Percentiles rank a stretch among this genome's conserved stretches.
Evolutionary conservation across 768 basidiomycete species (phyloP).

Genomic region (Tulasnella sp.): DNA sequence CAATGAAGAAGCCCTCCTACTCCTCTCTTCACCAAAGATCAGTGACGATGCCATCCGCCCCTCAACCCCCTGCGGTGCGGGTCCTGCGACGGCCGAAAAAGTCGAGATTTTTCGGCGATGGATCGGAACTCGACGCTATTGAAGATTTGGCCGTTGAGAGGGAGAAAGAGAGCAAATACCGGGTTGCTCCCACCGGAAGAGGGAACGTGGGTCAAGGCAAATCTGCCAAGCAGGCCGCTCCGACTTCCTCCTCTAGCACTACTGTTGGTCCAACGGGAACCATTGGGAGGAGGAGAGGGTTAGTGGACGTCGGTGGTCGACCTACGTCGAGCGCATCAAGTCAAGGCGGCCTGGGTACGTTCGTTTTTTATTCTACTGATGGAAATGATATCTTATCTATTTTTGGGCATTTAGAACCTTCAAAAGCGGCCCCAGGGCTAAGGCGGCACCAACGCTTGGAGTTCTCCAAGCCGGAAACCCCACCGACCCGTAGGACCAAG

Average conservation of each 20-base stretch:
- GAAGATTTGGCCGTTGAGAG: conserved; percentile 84
- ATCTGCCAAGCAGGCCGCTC: conserved; percentile 26
- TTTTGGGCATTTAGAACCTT: conserved; percentile 38
- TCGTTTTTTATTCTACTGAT: not conserved
- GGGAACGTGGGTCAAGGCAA: conserved; percentile 48
- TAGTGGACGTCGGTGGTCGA: not conserved
- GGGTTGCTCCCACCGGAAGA: conserved; percentile 64
- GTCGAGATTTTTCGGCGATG: conserved; percentile 68
- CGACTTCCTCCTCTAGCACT: conserved; percentile 27
- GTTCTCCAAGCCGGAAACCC: conserved; percentile 24
- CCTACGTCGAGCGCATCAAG: conserved; percentile 9
- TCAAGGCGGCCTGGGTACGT: conserved; percentile 11
- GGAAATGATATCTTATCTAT: not conserved
- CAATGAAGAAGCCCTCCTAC: not conserved
- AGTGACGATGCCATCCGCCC: conserved; percentile 28
- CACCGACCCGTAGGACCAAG: not conserved
- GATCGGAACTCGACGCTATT: conserved; percentile 80
- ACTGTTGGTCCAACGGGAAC: conserved; percentile 8
- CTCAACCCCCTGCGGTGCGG: conserved; percentile 44
- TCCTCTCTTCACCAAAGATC: conserved; percentile 25
- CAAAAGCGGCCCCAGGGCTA: conserved; percentile 22
- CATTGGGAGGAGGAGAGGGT: conserved; percentile 11
- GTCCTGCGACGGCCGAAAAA: conserved; percentile 72
- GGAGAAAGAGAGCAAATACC: conserved; percentile 68
- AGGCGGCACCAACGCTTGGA: conserved; percentile 34